Evolutionary conservation across 148 eudicot genomes (phyloP).

Genomic region (Rhododendron williamsianum): DNA sequence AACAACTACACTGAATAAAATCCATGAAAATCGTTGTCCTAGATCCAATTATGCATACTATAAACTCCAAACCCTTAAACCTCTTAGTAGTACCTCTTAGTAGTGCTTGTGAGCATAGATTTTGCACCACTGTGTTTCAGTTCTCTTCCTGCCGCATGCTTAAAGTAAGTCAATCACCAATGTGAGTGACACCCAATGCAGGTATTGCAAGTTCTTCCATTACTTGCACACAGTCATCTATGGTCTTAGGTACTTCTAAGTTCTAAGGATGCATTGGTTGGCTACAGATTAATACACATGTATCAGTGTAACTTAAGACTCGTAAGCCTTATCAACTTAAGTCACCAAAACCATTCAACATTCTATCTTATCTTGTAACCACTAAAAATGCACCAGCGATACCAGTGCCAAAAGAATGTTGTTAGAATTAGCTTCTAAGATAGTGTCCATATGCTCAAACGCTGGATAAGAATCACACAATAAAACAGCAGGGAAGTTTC

Average conservation of each 20-base stretch:
- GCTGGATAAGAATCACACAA: neutral
- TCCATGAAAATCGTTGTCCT: neutral
- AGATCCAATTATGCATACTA: neutral
- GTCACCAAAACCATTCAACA: neutral
- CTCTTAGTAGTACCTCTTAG: neutral
- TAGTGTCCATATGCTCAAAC: neutral
- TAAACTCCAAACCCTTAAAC: neutral
- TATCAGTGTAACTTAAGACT: neutral
- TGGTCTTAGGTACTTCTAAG: neutral
- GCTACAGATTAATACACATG: neutral
- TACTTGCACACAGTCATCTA: neutral
- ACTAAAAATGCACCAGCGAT: neutral
- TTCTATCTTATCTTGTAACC: neutral
- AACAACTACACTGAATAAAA: neutral
- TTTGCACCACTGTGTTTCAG: neutral
- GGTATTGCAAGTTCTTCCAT: neutral
- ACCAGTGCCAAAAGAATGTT: neutral
- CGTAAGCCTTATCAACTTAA: neutral
- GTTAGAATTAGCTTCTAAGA: neutral
- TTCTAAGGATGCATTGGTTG: neutral
- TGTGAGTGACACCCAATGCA: neutral
- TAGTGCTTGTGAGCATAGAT: neutral
- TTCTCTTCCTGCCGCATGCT: neutral
- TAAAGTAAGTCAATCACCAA: neutral
- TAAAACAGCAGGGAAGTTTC: neutral